Base-by-base conservation (phyloP, 108 stramenopile genomes). In the Fragilaria radians region DNA sequence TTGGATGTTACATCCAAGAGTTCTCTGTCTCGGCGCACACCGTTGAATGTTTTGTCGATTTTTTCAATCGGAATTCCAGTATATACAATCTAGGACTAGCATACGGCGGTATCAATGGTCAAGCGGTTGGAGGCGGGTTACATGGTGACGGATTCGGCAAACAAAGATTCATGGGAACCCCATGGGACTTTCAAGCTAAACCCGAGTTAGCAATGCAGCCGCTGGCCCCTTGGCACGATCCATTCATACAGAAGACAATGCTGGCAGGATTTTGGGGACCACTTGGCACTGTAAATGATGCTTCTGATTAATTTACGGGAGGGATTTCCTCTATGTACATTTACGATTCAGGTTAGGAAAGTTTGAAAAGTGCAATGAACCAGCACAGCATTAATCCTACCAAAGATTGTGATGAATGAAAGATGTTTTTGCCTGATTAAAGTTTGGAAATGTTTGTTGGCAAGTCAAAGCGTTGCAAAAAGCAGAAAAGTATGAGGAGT, bases 1-100 rank as follows among this genome's bases (percentile, higher is more conserved):
- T 82, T 47, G 81, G 81, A 22, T 61, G 77, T 31, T 82, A 82
- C 52, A 74, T 82, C 28, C 81, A 82, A 76, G 81, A 82, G 49
- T 82, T 82, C 69, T 76, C 76, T 3, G 76, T 82, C 48, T 62
- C 67, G 48, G 59, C 74, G 46, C 73, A 68, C 28, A 73, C 73
- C 29, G 57, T 78, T 1, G 77, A 78, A 52, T 59, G 63, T 1
- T 30, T 82, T 36, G 46, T 71, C 4, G 45, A 36, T 22, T 65
- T 72, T 61, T 64, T 77, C 5, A 82, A 82, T 68, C 46, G 69
- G 9, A 50, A 82, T 33, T 52, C 61, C 28, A 46, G 55, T 27
- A 46, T 82, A 30, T 82, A 78, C 61, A 74, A 76, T 36, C 65
- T 65, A 33, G 81, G 81, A 30, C 48, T 82, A 23, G 81, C 81